These are phyloP conservation scores for Ceratocystis smalleyi DNA, from an alignment of 2,329 filamentous ascomycete genomes.

Conservation along the genomic window DNA sequence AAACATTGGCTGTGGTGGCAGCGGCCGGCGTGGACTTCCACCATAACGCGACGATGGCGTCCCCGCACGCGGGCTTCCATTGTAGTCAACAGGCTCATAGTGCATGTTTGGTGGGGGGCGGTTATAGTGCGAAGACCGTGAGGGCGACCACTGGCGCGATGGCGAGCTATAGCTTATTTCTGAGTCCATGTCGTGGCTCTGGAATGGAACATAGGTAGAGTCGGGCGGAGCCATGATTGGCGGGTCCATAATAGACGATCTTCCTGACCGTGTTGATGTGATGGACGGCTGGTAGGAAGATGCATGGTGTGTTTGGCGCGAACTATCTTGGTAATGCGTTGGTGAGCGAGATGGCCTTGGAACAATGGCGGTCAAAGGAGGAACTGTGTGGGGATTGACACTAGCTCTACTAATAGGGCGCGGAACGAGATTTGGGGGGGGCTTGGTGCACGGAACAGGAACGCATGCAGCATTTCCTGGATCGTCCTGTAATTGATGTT, in stretches of 20 bases:
- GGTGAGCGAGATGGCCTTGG: slow-evolving; percentile 28
- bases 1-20: slow-evolving; percentile 81
- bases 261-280: slow-evolving; percentile 31
- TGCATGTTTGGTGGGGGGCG: slow-evolving; percentile 55
- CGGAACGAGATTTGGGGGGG: not conserved
- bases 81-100: slow-evolving; percentile 78
- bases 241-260: slow-evolving; percentile 40
- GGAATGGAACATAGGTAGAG: slow-evolving; percentile 45
- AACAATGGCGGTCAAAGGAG: slow-evolving; percentile 7
- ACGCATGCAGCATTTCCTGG: slow-evolving; percentile 7
- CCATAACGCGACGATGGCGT: slow-evolving; percentile 82
- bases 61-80: slow-evolving; percentile 77
- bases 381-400: not conserved
- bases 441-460: not conserved
- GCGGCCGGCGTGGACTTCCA: slow-evolving; percentile 68
- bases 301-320: slow-evolving; percentile 26
- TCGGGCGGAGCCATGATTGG: slow-evolving; percentile 48
- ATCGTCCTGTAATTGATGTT: not conserved
- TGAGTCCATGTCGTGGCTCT: slow-evolving; percentile 27
- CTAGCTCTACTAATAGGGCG: slow-evolving; percentile 10
- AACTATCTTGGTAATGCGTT: slow-evolving; percentile 28
- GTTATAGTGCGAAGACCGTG: slow-evolving; percentile 44
- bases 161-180: slow-evolving; percentile 30
- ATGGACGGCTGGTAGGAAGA: slow-evolving; percentile 38
- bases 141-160: slow-evolving; percentile 44